Base-by-base conservation (phyloP, 495 filamentous ascomycete genomes). In the Penicillium lividum region DNA sequence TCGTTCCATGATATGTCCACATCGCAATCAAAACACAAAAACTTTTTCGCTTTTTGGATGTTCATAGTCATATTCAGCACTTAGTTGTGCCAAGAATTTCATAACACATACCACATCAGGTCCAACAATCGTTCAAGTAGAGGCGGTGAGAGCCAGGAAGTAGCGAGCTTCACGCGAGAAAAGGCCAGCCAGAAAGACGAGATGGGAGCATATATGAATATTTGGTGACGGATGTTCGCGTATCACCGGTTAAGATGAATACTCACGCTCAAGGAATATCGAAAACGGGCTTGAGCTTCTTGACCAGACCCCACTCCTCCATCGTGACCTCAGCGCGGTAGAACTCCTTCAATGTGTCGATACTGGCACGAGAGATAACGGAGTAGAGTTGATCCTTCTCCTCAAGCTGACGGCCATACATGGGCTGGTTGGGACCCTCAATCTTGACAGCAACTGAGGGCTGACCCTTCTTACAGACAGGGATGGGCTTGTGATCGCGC, bases 391-490 rank as follows among this genome's bases (percentile, higher is more conserved):
- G 79, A 72, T 99, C 94, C 69, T 88, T 89, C 71, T 99, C 93
- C 74, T 99, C 94, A 51, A 98, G 82, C 46, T 99, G 94, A 53
- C 94, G 88, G 42, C 94, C 94, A 71, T 99, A 99, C 56, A 89
- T 83, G 11, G 94, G 94, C 76, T 99, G 94, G 73, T 97, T 93
- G 22, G 89, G 76, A 15, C 92, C 93, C 77, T 99, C 94, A 68
- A 99, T 92, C 84, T 99, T 99, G 75, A 99, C 82, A 27, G 94
- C 94, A 15, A 98, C 94, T 6, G 92, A 96, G 33, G 94, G 95
- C 66, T 96, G 91, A 56, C 93, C 95, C 77, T 91, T 93, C 78
- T 98, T 99, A 78, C 89, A 93, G 48, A 96, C 78, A 10, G 78
- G 82, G 65, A 99, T 86, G 49, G 93, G 82, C 78, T 98, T 99